A percentile compares a stretch with the other conserved stretches of the same genome.
Evolutionary conservation across 768 basidiomycete genomes (phyloP).

Genomic region (Lanmaoa pseudosensibilis): DNA sequence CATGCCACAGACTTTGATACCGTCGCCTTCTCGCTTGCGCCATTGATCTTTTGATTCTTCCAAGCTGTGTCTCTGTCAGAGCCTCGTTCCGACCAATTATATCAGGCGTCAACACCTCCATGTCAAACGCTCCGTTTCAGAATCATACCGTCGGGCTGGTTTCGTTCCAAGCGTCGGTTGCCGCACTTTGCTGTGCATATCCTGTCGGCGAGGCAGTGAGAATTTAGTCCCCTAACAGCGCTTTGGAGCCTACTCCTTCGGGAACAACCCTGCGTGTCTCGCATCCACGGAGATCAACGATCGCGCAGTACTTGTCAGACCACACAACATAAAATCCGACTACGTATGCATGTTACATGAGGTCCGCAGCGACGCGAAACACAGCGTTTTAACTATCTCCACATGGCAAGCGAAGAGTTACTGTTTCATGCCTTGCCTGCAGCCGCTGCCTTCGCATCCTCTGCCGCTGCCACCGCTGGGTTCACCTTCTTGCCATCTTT

Average conservation of each 20-base stretch:
- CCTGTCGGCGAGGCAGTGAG: not conserved
- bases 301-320: not conserved
- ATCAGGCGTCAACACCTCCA: not conserved
- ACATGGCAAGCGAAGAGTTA: not conserved
- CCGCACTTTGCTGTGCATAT: not conserved
- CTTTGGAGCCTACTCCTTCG: not conserved
- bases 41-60: too few relatives aligned
- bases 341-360: not conserved
- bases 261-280: not conserved
- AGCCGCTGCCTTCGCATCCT: conserved; percentile 72
- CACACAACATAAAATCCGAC: not conserved
- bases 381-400: conserved; percentile 3
- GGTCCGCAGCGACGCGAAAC: not conserved
- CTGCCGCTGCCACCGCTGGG: conserved; percentile 90
- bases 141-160: not conserved
- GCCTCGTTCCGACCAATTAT: not conserved
- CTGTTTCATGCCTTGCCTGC: conserved; percentile 50
- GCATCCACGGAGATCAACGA: not conserved
- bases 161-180: too few relatives aligned
- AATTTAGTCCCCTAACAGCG: not conserved
- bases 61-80: not conserved
- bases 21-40: too few relatives aligned
- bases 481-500: conserved; percentile 96
- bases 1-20: too few relatives aligned
- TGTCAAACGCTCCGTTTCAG: not conserved